Evolutionary conservation across 352 stramenopile genomes (phyloP).

Genomic region (Globisporangium lucens): DNA sequence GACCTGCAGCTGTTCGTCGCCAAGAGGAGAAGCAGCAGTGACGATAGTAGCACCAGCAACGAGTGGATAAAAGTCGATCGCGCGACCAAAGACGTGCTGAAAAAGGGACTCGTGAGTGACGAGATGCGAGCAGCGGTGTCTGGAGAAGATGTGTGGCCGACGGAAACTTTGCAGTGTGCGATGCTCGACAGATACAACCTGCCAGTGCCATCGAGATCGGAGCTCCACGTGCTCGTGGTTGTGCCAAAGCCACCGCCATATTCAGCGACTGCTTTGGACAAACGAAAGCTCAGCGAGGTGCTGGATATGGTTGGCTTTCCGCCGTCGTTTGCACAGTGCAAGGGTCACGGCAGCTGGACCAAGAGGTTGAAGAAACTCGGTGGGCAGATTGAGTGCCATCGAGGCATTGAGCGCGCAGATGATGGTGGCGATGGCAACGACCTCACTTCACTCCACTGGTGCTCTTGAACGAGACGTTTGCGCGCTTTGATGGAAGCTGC

Average conservation of each 20-base stretch:
- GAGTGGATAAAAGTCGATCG: background rate
- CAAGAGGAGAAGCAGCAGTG: background rate
- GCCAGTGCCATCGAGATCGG: background rate
- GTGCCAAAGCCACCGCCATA: background rate
- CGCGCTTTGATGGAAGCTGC: background rate
- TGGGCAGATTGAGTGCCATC: background rate
- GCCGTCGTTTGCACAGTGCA: background rate
- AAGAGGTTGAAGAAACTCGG: background rate
- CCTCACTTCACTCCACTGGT: background rate
- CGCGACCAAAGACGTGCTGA: background rate
- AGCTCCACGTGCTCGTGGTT: background rate
- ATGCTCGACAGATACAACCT: background rate
- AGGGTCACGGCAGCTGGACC: background rate
- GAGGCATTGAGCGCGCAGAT: background rate
- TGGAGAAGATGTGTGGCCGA: background rate
- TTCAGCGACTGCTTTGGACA: background rate
- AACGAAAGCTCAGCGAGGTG: background rate
- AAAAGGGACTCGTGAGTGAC: background rate
- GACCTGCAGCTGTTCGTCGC: background rate
- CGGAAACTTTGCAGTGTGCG: background rate
- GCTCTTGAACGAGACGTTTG: background rate
- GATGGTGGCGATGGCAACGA: background rate
- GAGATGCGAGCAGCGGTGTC: background rate
- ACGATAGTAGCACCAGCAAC: background rate
- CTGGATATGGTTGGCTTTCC: background rate